Conservation (phyloP, 2,329 filamentous ascomycete species). For the Trichophyton schoenleinii region DNA sequence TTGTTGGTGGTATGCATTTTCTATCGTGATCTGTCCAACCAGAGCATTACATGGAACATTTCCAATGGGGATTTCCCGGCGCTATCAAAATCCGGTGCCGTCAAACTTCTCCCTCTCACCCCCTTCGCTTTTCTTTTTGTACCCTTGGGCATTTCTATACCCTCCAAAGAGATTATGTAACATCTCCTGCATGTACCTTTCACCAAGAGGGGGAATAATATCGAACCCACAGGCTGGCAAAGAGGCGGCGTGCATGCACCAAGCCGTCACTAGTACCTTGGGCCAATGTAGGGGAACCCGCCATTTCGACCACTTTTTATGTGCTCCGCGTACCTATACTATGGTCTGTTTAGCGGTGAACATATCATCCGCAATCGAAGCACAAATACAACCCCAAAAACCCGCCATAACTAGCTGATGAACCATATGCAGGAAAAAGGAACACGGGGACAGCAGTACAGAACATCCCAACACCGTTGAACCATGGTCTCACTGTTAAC, state of each 20-base stretch:
- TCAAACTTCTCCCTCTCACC: not conserved
- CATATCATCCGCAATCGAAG: not conserved
- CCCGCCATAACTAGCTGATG: not conserved
- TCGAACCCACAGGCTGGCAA: not conserved
- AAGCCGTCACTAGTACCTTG: not conserved
- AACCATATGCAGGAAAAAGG: not conserved
- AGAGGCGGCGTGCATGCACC: constrained; percentile 1
- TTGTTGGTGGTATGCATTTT: not conserved
- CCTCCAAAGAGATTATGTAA: not conserved
- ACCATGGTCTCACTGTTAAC: not conserved
- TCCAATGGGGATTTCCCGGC: not conserved
- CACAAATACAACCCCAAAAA: not conserved
- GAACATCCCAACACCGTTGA: not conserved
- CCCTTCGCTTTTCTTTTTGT: too few relatives aligned
- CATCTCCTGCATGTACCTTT: not conserved
- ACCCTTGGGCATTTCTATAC: not conserved
- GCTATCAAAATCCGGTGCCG: not conserved
- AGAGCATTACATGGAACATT: not conserved
- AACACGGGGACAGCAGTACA: not conserved
- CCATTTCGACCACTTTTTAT: constrained; percentile 3
- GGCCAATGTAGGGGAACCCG: not conserved
- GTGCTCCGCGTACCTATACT: not conserved
- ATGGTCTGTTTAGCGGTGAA: not conserved
- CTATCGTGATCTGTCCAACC: not conserved
- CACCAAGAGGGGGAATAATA: not conserved